These are phyloP conservation scores for Blepharisma japonicum DNA, from an alignment of 73 alveolate species.

Conservation along the genomic window DNA sequence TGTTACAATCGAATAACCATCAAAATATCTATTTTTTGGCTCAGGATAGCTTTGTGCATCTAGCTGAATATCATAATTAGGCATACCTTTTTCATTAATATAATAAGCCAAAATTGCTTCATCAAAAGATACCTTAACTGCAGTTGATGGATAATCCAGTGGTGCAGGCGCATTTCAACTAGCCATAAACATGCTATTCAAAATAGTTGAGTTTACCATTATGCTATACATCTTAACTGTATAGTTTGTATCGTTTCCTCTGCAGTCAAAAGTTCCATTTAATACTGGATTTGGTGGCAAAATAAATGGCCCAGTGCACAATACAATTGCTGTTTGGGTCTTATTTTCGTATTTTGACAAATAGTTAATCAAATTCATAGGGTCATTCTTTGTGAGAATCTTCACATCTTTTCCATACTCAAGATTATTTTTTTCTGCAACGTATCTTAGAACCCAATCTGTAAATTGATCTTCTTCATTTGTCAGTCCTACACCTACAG, in stretches of 20 bases:
- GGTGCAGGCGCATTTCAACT: conserved; percentile 54
- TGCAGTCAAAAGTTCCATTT: conserved; percentile 55
- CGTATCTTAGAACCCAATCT: conserved; percentile 43
- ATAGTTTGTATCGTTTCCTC: conserved; percentile 34
- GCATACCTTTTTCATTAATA: conserved; percentile 14
- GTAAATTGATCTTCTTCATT: conserved; percentile 41
- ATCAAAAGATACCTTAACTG: conserved; percentile 62
- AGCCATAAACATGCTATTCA: conserved; percentile 57
- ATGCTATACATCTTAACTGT: conserved; percentile 58
- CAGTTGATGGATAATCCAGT: conserved; percentile 53
- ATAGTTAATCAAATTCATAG: conserved; percentile 35
- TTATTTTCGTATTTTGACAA: conserved; percentile 37
- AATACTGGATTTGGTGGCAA: conserved; percentile 23
- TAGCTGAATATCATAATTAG: conserved; percentile 34
- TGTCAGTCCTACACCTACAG: conserved; percentile 69
- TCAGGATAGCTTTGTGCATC: conserved; percentile 40
- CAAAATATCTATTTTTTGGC: conserved; percentile 53
- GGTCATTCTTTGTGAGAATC: conserved; percentile 35
- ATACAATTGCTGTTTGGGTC: conserved; percentile 55
- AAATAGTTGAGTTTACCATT: conserved; percentile 62
- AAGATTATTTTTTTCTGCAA: conserved; percentile 42
- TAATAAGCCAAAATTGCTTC: conserved; percentile 53
- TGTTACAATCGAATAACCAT: conserved; percentile 47
- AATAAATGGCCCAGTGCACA: conserved; percentile 49
- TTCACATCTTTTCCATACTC: conserved; percentile 47